phyloP scores from a whole-genome alignment of 1,284 basidiomycete species.

The Trichosporon sp. region DNA sequence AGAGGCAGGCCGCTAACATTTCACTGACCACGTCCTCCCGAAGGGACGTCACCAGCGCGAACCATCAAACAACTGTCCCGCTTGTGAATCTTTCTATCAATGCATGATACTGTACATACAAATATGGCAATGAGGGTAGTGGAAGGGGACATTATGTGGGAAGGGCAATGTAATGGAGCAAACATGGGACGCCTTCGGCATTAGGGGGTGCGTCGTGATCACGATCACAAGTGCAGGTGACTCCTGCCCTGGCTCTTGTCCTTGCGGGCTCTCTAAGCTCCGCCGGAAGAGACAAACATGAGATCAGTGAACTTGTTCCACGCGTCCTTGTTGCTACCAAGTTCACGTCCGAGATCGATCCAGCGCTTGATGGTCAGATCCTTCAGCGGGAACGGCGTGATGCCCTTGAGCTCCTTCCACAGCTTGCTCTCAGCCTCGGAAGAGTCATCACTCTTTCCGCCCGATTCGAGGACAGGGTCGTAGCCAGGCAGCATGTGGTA shows the following conservation, averaged over 20 bases:
- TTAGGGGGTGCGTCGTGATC: too few relatives aligned
- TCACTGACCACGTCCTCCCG: too few relatives aligned
- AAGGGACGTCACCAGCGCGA: too few relatives aligned
- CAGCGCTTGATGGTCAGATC: slow-evolving; percentile 76
- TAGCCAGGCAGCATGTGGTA: slow-evolving; percentile 60
- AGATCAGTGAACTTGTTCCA: slow-evolving; percentile 52
- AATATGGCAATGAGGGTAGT: background rate
- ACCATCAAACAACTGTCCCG: too few relatives aligned
- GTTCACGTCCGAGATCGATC: slow-evolving; percentile 62
- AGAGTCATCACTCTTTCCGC: background rate
- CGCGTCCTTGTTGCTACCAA: slow-evolving; percentile 61
- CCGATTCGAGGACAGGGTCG: slow-evolving; percentile 18
- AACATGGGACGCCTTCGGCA: background rate
- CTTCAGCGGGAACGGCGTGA: slow-evolving; percentile 64
- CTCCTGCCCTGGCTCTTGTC: background rate
- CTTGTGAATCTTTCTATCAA: background rate
- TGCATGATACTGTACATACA: slow-evolving; percentile 12
- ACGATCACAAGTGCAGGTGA: background rate
- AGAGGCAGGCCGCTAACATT: too few relatives aligned
- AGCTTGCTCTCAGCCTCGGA: slow-evolving; percentile 26
- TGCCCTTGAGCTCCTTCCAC: slow-evolving; percentile 52
- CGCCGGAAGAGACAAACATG: slow-evolving; percentile 36
- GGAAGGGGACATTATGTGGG: background rate
- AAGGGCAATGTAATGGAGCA: background rate
- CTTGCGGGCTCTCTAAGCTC: background rate